Percentiles rank a stretch among this genome's conserved stretches.
Evolutionary conservation across 305 asterid genomes (phyloP).

Genomic region (Lippia alba): DNA sequence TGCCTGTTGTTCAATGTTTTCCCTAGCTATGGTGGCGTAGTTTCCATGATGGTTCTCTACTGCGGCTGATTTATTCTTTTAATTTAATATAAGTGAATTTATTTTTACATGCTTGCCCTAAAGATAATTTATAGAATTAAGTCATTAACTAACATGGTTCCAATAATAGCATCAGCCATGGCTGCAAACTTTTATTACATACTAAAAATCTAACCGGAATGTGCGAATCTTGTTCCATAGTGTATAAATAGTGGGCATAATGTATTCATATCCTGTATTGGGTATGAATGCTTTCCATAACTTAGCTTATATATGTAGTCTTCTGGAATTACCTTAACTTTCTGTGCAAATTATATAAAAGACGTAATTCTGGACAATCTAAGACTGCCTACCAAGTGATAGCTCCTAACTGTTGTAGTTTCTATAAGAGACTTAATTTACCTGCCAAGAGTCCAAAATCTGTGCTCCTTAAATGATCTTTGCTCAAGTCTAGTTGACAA

Average conservation of each 20-base stretch:
- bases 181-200: background rate
- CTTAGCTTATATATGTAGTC: slow-evolving; percentile 9
- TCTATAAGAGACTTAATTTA: background rate
- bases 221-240: background rate
- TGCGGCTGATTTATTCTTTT: background rate
- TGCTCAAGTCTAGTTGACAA: too few species aligned
- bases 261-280: background rate
- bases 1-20: slow-evolving; percentile 18
- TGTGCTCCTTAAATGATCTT: background rate
- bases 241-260: background rate
- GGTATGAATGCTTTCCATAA: background rate
- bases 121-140: background rate
- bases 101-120: slow-evolving; percentile 1
- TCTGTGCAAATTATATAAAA: background rate
- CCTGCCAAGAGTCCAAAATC: background rate
- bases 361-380: background rate
- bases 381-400: background rate
- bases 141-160: slow-evolving; percentile 14
- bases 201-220: too few species aligned
- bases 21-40: background rate
- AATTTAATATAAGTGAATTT: background rate
- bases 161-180: background rate
- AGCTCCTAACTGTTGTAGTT: slow-evolving; percentile 10
- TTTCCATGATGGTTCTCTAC: slow-evolving; percentile 1
- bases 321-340: slow-evolving; percentile 6